Evolutionary conservation across 306 rosid genomes (phyloP).

Genomic region (Psophocarpus tetragonolobus): DNA sequence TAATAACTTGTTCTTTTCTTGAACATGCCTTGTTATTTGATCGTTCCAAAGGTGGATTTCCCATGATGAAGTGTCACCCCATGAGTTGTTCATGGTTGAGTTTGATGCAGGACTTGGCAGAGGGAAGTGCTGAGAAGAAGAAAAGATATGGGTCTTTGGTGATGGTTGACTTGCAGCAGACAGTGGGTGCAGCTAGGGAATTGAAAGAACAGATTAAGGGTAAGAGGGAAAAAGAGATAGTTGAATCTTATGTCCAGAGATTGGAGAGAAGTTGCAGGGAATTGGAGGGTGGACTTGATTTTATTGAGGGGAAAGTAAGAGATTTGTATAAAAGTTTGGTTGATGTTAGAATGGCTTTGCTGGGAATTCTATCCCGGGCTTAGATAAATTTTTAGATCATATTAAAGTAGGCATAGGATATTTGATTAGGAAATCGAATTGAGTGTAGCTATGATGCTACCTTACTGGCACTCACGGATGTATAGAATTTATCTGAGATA

Average conservation of each 20-base stretch:
- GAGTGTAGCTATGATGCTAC: not conserved
- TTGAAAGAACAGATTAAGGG: conserved; percentile 35
- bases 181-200: conserved; percentile 20
- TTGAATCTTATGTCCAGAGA: conserved; percentile 25
- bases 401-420: conserved; percentile 1
- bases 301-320: conserved; percentile 42
- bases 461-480: not conserved
- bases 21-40: conserved; percentile 37
- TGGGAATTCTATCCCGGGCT: conserved; percentile 49
- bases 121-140: conserved; percentile 26
- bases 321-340: conserved; percentile 42
- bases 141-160: conserved; percentile 18
- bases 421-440: conserved; percentile 24
- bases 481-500: conserved; percentile 18
- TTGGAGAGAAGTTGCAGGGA: conserved; percentile 25
- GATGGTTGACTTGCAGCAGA: conserved; percentile 33
- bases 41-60: conserved; percentile 15
- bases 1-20: conserved; percentile 34
- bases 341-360: conserved; percentile 48
- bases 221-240: conserved; percentile 16
- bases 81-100: conserved; percentile 33
- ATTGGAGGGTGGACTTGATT: conserved; percentile 37
- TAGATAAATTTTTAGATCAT: conserved; percentile 6
- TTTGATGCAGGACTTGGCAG: conserved; percentile 23
- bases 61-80: not conserved